These are phyloP conservation scores for Kwoniella mangroviensis DNA, from an alignment of 768 basidiomycete species.

Conservation along the genomic window DNA sequence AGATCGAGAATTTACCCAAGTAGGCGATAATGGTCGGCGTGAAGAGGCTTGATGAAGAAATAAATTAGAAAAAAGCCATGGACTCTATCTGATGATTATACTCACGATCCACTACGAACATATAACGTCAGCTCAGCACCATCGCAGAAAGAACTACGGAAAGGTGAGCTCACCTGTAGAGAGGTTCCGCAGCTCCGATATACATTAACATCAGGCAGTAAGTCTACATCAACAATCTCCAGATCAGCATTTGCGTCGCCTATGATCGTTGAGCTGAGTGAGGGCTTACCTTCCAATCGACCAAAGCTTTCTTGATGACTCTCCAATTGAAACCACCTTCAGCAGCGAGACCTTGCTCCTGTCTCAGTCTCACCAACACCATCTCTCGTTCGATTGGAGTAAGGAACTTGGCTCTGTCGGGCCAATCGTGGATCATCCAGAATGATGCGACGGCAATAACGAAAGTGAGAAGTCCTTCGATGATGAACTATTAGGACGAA, in stretches of 20 bases:
- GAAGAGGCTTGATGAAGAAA: conserved; percentile 60
- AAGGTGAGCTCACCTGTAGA: conserved; percentile 60
- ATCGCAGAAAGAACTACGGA: not conserved
- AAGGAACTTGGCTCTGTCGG: conserved; percentile 62
- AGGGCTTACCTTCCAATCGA: conserved; percentile 49
- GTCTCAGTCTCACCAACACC: conserved; percentile 58
- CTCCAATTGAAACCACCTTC: conserved; percentile 59
- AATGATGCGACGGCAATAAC: conserved; percentile 50
- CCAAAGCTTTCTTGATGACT: conserved; percentile 55
- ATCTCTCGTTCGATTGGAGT: conserved; percentile 60
- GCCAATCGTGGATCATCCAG: conserved; percentile 63
- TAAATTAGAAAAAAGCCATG: not conserved
- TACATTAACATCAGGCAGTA: conserved; percentile 60
- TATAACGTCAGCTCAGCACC: not conserved
- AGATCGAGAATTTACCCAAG: conserved; percentile 61
- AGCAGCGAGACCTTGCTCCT: conserved; percentile 59
- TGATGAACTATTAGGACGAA: conserved; percentile 34
- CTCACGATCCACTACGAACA: conserved; percentile 25
- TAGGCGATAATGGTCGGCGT: conserved; percentile 72
- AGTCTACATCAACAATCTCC: conserved; percentile 37
- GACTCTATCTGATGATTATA: not conserved
- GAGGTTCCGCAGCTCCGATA: conserved; percentile 69
- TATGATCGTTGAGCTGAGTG: not conserved
- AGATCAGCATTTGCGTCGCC: not conserved
- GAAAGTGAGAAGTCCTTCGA: conserved; percentile 59